Evolutionary conservation across 2,329 filamentous ascomycete genomes (phyloP).

Genomic region (Alternaria alternata): DNA sequence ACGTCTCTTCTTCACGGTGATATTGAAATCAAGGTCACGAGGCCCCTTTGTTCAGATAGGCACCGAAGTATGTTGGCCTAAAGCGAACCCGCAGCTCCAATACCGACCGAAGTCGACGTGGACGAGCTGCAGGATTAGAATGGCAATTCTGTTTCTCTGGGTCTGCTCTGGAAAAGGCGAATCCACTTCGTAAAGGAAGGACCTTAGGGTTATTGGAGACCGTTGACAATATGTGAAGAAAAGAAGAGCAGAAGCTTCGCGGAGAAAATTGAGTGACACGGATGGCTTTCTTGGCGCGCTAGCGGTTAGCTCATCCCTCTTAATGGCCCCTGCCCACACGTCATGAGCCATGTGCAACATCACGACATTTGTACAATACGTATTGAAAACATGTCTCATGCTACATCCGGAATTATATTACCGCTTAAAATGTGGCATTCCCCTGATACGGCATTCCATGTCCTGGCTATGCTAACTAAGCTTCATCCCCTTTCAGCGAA

Average conservation of each 20-base stretch:
- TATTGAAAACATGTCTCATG: neutral
- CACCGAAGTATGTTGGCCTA: constrained; percentile 45
- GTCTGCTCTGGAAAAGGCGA: constrained; percentile 44
- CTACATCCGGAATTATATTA: neutral
- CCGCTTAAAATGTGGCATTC: neutral
- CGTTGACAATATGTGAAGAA: constrained; percentile 43
- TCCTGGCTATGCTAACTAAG: neutral
- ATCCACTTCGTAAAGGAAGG: constrained; percentile 36
- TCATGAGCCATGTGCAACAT: neutral
- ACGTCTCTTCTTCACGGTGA: neutral
- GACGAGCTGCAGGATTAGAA: constrained; percentile 52
- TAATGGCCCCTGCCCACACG: neutral
- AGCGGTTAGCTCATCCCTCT: neutral
- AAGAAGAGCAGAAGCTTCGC: constrained; percentile 18
- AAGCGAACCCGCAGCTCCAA: constrained; percentile 52
- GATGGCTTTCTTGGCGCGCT: constrained; percentile 15
- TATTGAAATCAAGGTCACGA: neutral
- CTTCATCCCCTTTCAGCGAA: neutral
- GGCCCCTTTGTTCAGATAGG: neutral
- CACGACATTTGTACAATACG: neutral
- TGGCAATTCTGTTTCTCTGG: constrained; percentile 47
- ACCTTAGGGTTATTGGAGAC: constrained; percentile 40
- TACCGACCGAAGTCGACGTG: constrained; percentile 45
- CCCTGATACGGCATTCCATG: neutral
- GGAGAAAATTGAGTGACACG: constrained; percentile 10